These are phyloP conservation scores for Anaeramoeba flamelloides DNA, from an alignment of 78 protist species.

Conservation along the genomic window DNA sequence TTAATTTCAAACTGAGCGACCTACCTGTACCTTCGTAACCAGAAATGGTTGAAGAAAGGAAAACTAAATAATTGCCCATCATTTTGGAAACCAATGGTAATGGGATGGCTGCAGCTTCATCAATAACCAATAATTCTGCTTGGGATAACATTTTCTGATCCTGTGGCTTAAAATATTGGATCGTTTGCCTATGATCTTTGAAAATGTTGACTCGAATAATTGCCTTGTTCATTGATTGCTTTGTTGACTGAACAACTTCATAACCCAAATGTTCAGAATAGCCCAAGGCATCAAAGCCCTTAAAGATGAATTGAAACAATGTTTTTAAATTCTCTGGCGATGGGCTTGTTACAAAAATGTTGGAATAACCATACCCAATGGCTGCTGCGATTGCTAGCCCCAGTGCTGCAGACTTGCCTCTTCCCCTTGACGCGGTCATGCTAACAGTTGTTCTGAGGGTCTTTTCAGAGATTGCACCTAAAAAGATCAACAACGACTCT, in stretches of 20 bases:
- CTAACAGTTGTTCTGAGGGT: slow-evolving; percentile 68
- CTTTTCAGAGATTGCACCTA: slow-evolving; percentile 75
- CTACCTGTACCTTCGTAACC: slow-evolving; percentile 99
- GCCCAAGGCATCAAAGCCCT: slow-evolving; percentile 75
- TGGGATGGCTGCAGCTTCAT: slow-evolving; percentile 99
- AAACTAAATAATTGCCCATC: slow-evolving; percentile 74
- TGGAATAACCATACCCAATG: slow-evolving; percentile 76
- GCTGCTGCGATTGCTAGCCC: slow-evolving; percentile 84
- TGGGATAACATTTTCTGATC: slow-evolving; percentile 47
- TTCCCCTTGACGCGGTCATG: slow-evolving; percentile 93
- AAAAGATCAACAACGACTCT: slow-evolving; percentile 46
- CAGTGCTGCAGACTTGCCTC: slow-evolving; percentile 96
- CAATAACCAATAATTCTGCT: slow-evolving; percentile 77
- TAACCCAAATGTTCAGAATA: slow-evolving; percentile 73
- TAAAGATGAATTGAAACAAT: slow-evolving; percentile 75
- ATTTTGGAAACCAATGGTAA: slow-evolving; percentile 65
- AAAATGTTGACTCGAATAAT: slow-evolving; percentile 70
- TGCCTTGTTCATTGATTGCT: slow-evolving; percentile 62
- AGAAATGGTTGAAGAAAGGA: slow-evolving; percentile 64
- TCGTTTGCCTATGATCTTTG: slow-evolving; percentile 86
- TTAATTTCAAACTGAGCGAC: slow-evolving; percentile 86
- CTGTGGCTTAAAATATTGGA: slow-evolving; percentile 62
- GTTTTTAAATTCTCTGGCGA: slow-evolving; percentile 87
- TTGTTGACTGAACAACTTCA: slow-evolving; percentile 64
- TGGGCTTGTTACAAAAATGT: slow-evolving; percentile 90